Conservation (phyloP, 2,329 filamentous ascomycete species). For the Aspergillus hortae region DNA sequence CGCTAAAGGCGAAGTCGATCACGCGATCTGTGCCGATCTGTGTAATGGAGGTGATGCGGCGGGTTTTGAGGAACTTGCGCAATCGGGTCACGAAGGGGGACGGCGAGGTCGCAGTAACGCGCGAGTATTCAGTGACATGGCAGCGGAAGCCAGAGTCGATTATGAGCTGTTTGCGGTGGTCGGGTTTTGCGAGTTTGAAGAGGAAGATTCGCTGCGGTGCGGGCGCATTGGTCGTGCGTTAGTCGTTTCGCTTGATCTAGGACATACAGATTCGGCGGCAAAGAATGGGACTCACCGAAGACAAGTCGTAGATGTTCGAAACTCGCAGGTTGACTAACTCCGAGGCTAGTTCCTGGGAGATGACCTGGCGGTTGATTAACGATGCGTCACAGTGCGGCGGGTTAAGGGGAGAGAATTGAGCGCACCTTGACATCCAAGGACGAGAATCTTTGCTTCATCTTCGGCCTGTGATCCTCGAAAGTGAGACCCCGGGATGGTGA, state of each 20-base stretch:
- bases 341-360: conserved; percentile 84
- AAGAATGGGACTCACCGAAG: conserved; percentile 53
- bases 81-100: conserved; percentile 81
- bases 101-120: conserved; percentile 78
- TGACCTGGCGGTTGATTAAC: conserved; percentile 61
- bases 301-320: conserved; percentile 93
- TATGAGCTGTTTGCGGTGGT: conserved; percentile 82
- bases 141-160: conserved; percentile 95
- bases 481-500: not conserved
- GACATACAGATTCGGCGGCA: not conserved
- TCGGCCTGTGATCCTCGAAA: conserved; percentile 9
- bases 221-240: not conserved
- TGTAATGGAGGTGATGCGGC: conserved; percentile 72
- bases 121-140: conserved; percentile 86
- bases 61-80: conserved; percentile 82
- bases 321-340: conserved; percentile 75
- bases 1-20: conserved; percentile 87
- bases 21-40: conserved; percentile 94
- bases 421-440: conserved; percentile 55
- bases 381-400: not conserved
- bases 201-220: conserved; percentile 72
- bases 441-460: conserved; percentile 59
- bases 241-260: conserved; percentile 2
- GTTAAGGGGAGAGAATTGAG: not conserved
- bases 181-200: conserved; percentile 89